Evolutionary conservation across 2,329 filamentous ascomycete species (phyloP).

Genomic region (Colletotrichum ledebouriae): DNA sequence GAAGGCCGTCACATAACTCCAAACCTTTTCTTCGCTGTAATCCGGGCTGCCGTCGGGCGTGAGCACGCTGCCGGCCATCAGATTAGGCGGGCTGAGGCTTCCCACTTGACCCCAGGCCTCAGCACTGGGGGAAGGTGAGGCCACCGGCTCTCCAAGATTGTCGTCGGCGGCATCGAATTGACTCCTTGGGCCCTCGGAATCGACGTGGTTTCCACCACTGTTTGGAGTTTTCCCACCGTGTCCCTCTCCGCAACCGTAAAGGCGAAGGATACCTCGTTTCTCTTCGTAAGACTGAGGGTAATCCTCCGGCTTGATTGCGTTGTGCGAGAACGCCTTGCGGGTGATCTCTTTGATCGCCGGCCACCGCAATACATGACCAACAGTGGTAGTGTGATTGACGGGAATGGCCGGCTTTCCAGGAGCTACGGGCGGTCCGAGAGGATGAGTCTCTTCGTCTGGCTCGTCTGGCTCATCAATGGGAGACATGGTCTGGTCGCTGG

Average conservation of each 20-base stretch:
- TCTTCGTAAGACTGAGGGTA: constrained; percentile 85
- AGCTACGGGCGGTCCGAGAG: constrained; percentile 62
- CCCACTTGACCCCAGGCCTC: constrained; percentile 73
- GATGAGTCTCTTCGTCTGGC: constrained; percentile 65
- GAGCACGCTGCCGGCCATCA: constrained; percentile 55
- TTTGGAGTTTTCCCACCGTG: constrained; percentile 63
- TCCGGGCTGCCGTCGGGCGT: constrained; percentile 66
- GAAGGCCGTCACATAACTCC: constrained; percentile 68
- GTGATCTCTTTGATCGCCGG: constrained; percentile 76
- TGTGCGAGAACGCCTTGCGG: constrained; percentile 59
- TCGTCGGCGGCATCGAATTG: constrained; percentile 60
- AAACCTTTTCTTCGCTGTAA: constrained; percentile 64
- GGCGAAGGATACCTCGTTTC: constrained; percentile 77
- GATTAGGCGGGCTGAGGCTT: constrained; percentile 59
- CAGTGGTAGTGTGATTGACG: constrained; percentile 90
- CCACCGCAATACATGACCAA: constrained; percentile 83
- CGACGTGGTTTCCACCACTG: neutral
- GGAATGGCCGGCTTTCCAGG: constrained; percentile 79
- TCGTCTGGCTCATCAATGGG: constrained; percentile 52
- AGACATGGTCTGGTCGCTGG: constrained; percentile 44
- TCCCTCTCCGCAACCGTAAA: constrained; percentile 86
- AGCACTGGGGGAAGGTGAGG: constrained; percentile 64
- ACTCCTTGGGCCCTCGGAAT: neutral
- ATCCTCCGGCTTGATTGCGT: constrained; percentile 69
- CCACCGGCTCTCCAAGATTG: constrained; percentile 60